Evolutionary conservation across 805 yeast genomes (phyloP), one percentile per base, ranked within the genome.

Genomic region (Sungouiozyma ichnusensis): DNA sequence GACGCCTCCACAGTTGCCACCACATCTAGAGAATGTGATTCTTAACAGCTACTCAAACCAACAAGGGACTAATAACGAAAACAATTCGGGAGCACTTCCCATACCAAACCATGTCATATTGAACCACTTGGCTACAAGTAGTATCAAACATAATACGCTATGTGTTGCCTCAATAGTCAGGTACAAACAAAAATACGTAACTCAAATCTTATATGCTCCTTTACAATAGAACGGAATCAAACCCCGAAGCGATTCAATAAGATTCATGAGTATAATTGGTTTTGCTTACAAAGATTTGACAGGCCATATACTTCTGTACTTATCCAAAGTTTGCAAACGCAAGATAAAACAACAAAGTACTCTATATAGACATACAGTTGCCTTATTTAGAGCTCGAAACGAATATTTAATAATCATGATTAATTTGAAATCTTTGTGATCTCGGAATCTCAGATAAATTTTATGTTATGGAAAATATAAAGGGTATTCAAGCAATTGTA

Each of bases 1-100:
- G 41, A 86, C 94, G 24, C 97, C 98, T 16, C 98, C 98, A 17
- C 94, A 84, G 57, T 70, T 92, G 39, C 98, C 98, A 7, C 98
- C 98, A 8, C 98, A 90, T 62, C 70, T 92, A 46, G 98, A 92
- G 59, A 82, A 83, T 54, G 97, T 92, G 43, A 87, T 92, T 42
- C 72, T 90, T 55, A 90, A 90, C 66, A 78, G 79, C 50, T 81
- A 73, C 67, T 60, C 68, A 2, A 56, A 46, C 36, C 44, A 53
- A n/a, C 55, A 52, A 33, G 52, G 52, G 5, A 59, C 56, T 16
- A 58, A 48, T 42, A 54, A 53, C 39, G 87, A 83, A 54, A 90
- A 87, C 60, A 84, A 82, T 52, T 75, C 85, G 33, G 94, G 95
- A 42, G 94, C 94, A 1, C 66, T 87, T 51, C 92, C 94, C 8